These are phyloP conservation scores for Herpetomonas samuelpessoai DNA, from an alignment of 208 protist species.

Conservation along the genomic window DNA sequence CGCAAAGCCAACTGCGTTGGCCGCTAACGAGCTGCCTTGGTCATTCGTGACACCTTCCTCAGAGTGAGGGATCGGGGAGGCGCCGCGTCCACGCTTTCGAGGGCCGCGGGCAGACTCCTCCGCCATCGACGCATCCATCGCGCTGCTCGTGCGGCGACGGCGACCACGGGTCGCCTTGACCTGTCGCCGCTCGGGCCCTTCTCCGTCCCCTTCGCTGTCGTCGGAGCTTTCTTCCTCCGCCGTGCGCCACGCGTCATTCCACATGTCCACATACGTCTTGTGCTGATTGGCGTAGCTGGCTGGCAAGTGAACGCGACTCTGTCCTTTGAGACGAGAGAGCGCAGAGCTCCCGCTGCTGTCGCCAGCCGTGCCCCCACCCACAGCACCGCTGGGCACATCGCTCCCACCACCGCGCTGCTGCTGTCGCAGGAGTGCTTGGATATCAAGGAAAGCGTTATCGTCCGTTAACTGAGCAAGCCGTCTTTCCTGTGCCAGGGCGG, in stretches of 20 bases:
- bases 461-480: slow-evolving; percentile 34
- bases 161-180: no score
- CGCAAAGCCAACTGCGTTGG: no score
- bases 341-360: neutral
- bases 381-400: slow-evolving; percentile 6
- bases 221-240: neutral
- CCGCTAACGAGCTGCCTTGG: no score
- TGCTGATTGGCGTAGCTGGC: slow-evolving; percentile 26
- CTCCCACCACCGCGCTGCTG: slow-evolving; percentile 10
- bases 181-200: no score
- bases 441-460: slow-evolving; percentile 78
- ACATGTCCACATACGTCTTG: slow-evolving; percentile 17
- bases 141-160: no score
- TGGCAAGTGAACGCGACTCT: slow-evolving; percentile 12
- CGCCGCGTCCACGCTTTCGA: no score
- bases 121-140: no score
- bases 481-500: neutral
- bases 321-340: slow-evolving; percentile 5
- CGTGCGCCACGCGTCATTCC: neutral
- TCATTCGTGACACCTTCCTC: no score
- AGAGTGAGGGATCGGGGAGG: no score
- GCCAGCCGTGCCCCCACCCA: neutral
- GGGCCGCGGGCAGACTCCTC: no score
- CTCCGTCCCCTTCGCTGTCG: slow-evolving; percentile 5
- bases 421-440: slow-evolving; percentile 35